These are phyloP conservation scores for Xerocomellus amylosporus DNA, from an alignment of 768 basidiomycete species.

Conservation along the genomic window DNA sequence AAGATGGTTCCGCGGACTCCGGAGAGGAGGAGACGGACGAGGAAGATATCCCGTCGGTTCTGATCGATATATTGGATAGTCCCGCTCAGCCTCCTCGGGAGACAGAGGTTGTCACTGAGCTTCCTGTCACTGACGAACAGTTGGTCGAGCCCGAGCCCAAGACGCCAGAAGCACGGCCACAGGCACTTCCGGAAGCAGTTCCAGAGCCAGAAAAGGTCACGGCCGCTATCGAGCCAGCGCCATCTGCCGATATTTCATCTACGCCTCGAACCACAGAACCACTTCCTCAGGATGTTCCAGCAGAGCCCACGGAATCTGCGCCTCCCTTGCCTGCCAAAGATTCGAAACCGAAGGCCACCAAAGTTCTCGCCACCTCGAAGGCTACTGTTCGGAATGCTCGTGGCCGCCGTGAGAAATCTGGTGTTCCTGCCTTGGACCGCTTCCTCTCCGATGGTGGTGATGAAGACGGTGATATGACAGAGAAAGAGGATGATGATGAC, in stretches of 20 bases:
- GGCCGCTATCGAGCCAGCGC: slow-evolving; percentile 14
- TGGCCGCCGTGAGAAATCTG: slow-evolving; percentile 74
- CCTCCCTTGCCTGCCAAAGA: slow-evolving; percentile 35
- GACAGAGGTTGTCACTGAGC: slow-evolving; percentile 37
- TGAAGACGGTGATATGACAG: slow-evolving; percentile 41
- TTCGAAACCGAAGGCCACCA: slow-evolving; percentile 27
- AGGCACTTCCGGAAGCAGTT: slow-evolving; percentile 31
- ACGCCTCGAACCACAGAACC: slow-evolving; percentile 16
- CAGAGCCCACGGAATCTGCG: slow-evolving; percentile 18
- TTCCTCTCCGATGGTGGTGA: slow-evolving; percentile 56
- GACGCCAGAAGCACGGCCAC: slow-evolving; percentile 68
- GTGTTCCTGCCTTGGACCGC: slow-evolving; percentile 75
- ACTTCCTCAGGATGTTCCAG: not conserved
- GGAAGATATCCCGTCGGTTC: slow-evolving; percentile 35
- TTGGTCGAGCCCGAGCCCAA: slow-evolving; percentile 59
- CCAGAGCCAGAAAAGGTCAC: slow-evolving; percentile 14
- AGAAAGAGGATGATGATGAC: slow-evolving; percentile 67
- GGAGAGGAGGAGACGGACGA: slow-evolving; percentile 36
- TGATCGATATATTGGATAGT: slow-evolving; percentile 19
- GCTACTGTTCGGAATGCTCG: slow-evolving; percentile 32
- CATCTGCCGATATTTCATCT: slow-evolving; percentile 14
- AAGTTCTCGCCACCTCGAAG: slow-evolving; percentile 15
- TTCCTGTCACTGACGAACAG: slow-evolving; percentile 31
- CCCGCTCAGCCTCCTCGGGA: slow-evolving; percentile 26
- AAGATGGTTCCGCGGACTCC: slow-evolving; percentile 36